Conservation (phyloP, 495 filamentous ascomycete species). For the Penicillium atrosanguineum region DNA sequence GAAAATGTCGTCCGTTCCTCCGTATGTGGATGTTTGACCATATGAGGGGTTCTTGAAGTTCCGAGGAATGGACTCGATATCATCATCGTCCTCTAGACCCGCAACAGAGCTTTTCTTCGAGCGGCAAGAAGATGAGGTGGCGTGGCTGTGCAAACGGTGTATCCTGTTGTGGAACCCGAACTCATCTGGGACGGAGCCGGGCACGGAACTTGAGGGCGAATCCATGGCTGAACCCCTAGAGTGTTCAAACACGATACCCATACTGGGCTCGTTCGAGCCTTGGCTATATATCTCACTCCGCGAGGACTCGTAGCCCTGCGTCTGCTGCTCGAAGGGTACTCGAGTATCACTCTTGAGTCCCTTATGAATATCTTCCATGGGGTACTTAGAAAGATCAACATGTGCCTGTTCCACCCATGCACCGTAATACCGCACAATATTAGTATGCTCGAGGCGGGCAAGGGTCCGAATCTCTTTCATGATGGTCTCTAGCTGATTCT, state of each 20-base stretch:
- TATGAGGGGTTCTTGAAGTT: conserved; percentile 29
- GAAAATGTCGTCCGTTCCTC: conserved; percentile 47
- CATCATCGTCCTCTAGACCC: conserved; percentile 35
- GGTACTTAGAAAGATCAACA: conserved; percentile 5
- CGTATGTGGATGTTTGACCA: conserved; percentile 33
- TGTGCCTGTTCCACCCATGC: conserved; percentile 52
- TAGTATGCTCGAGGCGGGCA: conserved; percentile 51
- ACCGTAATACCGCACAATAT: conserved; percentile 54
- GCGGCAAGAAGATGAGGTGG: conserved; percentile 24
- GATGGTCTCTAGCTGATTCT: conserved; percentile 48
- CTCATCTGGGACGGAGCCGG: conserved; percentile 13
- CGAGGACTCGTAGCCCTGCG: conserved; percentile 18
- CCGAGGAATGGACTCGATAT: conserved; percentile 43
- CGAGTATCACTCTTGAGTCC: conserved; percentile 4
- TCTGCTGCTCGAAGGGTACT: conserved; percentile 16
- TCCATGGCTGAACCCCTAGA: conserved; percentile 22
- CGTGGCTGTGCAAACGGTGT: conserved; percentile 24
- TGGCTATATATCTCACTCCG: conserved; percentile 10
- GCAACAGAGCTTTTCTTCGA: conserved; percentile 33
- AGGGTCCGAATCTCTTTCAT: conserved; percentile 55
- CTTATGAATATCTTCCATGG: not conserved
- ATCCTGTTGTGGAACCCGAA: conserved; percentile 18
- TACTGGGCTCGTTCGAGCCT: conserved; percentile 32
- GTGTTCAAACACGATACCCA: conserved; percentile 43
- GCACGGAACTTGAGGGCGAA: conserved; percentile 21